phyloP scores from a whole-genome alignment of 805 yeast genomes.

The Saccharomycopsis synnaedendra region DNA sequence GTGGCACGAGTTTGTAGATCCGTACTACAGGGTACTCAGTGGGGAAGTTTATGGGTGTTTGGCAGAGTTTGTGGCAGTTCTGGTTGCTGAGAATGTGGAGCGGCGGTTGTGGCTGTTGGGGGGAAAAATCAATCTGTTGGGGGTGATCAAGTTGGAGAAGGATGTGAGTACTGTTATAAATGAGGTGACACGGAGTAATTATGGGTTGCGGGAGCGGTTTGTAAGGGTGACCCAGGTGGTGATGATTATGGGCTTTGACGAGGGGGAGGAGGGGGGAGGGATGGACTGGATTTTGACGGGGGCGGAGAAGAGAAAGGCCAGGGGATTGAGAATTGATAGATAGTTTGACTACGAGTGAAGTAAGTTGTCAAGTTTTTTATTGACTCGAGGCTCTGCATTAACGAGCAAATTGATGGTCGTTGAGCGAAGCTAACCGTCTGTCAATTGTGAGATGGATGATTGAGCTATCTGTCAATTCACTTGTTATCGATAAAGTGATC shows the following conservation, averaged over 20 bases:
- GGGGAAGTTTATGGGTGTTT: conserved; percentile 39
- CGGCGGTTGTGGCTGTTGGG: conserved; percentile 55
- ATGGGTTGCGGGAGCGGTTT: conserved; percentile 67
- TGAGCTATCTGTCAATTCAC: too few relatives aligned
- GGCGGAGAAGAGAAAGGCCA: conserved; percentile 54
- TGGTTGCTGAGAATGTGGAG: conserved; percentile 49
- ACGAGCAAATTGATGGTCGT: neutral
- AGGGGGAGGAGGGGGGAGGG: conserved; percentile 13
- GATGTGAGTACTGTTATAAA: conserved; percentile 67
- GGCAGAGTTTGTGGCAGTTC: conserved; percentile 36
- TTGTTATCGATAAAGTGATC: too few relatives aligned
- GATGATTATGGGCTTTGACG: conserved; percentile 55
- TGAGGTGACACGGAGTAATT: conserved; percentile 61
- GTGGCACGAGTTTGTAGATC: conserved; percentile 57
- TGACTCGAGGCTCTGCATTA: neutral
- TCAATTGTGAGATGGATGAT: too few relatives aligned
- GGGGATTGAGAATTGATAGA: conserved; percentile 36
- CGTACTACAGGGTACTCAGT: conserved; percentile 51
- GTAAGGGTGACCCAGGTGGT: conserved; percentile 76
- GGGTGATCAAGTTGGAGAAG: conserved; percentile 73
- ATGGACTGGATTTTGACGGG: conserved; percentile 71
- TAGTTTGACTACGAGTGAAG: neutral
- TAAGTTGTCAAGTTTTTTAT: neutral
- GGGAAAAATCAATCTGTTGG: conserved; percentile 66
- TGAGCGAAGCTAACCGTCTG: too few relatives aligned